Evolutionary conservation across 306 rosid genomes (phyloP).

Genomic region (Mimosa pudica): DNA sequence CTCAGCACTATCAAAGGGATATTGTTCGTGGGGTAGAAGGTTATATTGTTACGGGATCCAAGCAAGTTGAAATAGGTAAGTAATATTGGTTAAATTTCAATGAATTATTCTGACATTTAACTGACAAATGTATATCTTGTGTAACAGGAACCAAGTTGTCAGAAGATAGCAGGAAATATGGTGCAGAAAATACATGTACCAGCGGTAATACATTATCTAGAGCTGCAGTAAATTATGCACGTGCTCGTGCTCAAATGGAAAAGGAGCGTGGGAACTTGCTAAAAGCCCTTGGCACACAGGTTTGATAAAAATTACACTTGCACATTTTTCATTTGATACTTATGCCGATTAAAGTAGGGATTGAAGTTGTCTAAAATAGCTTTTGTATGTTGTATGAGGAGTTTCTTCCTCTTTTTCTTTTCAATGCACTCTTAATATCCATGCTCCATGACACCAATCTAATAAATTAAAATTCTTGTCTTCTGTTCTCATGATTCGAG

Average conservation of each 20-base stretch:
- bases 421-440: constrained; percentile 1
- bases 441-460: background rate
- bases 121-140: constrained; percentile 35
- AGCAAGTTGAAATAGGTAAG: constrained; percentile 94
- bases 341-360: constrained; percentile 1
- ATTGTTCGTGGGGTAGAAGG: constrained; percentile 98
- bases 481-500: constrained; percentile 6
- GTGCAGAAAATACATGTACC: constrained; percentile 93
- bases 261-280: constrained; percentile 86
- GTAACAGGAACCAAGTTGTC: constrained; percentile 88
- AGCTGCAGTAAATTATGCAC: constrained; percentile 80
- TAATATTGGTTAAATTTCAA: constrained; percentile 23
- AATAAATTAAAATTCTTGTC: constrained; percentile 23
- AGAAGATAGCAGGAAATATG: constrained; percentile 96
- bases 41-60: constrained; percentile 92
- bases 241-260: constrained; percentile 94
- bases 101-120: constrained; percentile 12
- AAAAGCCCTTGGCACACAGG: constrained; percentile 98
- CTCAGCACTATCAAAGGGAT: constrained; percentile 96
- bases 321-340: background rate
- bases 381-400: background rate
- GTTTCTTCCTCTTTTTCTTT: constrained; percentile 10
- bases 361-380: background rate
- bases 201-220: constrained; percentile 82
- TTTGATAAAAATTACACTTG: constrained; percentile 24